Evolutionary conservation across 345 rosid species (phyloP), one percentile per base, ranked within the genome.

Genomic region (Adansonia digitata): DNA sequence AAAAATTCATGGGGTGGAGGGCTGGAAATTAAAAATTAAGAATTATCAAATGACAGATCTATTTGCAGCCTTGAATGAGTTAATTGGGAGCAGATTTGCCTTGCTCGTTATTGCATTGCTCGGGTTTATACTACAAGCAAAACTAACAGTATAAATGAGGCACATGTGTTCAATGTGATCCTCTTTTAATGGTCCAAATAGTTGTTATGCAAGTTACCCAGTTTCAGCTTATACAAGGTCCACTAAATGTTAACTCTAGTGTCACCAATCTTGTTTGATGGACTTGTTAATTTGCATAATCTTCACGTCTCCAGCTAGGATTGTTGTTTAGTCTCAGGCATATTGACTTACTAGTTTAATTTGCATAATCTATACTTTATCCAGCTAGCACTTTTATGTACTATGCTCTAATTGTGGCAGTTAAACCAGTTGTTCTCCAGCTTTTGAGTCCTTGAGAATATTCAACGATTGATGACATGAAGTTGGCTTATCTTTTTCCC

Each of bases 141-240:
- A 45, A 45, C 17, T 13, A 3, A 45, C 18, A 45, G 49, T 45
- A 13, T 45, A 17, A 45, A 45, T 45, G 5, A 12, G 49, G 49
- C 49, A 1, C 17, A 45, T 45, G 49, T n/a, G n/a, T n/a, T n/a
- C n/a, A n/a, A n/a, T n/a, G n/a, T n/a, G n/a, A n/a, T n/a, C n/a
- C n/a, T n/a, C n/a, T n/a, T n/a, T n/a, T n/a, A n/a, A 64, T 64
- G 69, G 69, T 40, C 69, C 43, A 39, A 42, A 40, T 20, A 64
- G 14, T 40, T 64, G 26, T 40, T 5, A 5, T n/a, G 29, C 26
- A 39, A 40, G 49, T 59, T 59, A 4, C 60, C 3, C 60, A 55
- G 18, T 57, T 27, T 59, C 37, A 27, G 17, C 27, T 59, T 59
- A 13, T 59, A 15, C 18, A 29, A 13, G 20, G 46, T 14, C 64